Conservation (phyloP, 2,329 filamentous ascomycete species). For the Rosellinia necatrix region DNA sequence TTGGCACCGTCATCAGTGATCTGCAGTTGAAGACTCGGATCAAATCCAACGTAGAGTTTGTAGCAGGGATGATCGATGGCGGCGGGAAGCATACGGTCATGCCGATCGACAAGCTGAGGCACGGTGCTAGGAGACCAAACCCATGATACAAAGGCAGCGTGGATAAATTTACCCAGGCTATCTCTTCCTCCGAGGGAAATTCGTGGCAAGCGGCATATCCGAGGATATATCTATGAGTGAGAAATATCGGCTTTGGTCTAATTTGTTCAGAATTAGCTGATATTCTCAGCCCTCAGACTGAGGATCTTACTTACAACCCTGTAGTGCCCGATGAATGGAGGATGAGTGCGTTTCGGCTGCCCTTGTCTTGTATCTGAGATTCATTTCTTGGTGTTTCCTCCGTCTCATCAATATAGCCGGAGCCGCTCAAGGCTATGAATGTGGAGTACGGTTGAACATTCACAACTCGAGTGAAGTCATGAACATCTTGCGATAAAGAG, state of each 20-base stretch:
- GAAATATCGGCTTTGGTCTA: constrained; percentile 42
- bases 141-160: constrained; percentile 44
- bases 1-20: constrained; percentile 44
- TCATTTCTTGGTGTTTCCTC: not conserved
- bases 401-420: not conserved
- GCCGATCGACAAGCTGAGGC: constrained; percentile 39
- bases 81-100: constrained; percentile 39
- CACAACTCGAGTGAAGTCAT: not conserved
- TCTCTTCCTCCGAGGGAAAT: constrained; percentile 29
- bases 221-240: constrained; percentile 39
- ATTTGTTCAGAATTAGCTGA: not conserved
- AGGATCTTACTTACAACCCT: constrained; percentile 24
- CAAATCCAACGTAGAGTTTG: constrained; percentile 33
- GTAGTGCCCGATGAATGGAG: constrained; percentile 45
- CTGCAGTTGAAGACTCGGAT: constrained; percentile 29
- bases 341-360: constrained; percentile 29
- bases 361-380: not conserved
- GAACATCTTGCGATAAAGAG: not conserved
- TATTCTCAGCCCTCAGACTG: not conserved
- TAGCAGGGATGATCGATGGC: constrained; percentile 34
- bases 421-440: not conserved
- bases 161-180: constrained; percentile 38
- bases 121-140: constrained; percentile 41
- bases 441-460: constrained; percentile 8
- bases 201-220: constrained; percentile 38